Evolutionary conservation across 148 eudicot genomes (phyloP).

Genomic region (Silene conica): DNA sequence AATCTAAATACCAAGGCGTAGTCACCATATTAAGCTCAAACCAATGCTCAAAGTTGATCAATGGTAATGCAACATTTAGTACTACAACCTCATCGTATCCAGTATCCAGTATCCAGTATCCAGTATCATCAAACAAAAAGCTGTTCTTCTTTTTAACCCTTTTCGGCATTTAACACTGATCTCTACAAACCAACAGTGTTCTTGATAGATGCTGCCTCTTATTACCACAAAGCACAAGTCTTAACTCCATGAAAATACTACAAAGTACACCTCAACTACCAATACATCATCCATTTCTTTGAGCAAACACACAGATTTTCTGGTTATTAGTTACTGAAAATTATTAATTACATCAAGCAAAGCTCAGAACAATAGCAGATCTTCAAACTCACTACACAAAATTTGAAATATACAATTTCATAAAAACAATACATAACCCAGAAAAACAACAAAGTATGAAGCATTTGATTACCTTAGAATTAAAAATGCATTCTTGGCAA

Average conservation of each 20-base stretch:
- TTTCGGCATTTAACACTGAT: neutral
- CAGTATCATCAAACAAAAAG: neutral
- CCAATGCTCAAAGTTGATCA: neutral
- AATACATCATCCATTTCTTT: neutral
- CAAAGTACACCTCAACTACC: neutral
- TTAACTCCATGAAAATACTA: neutral
- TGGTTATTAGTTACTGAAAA: neutral
- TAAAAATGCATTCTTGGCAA: conserved; percentile 14
- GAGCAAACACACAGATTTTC: neutral
- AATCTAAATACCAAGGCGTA: neutral
- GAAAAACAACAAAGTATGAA: no score
- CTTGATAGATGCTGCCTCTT: neutral
- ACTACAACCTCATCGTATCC: neutral
- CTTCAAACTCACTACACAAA: neutral
- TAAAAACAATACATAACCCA: no score
- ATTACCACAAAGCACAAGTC: neutral
- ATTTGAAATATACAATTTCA: no score
- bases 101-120: no score
- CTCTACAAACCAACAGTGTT: neutral
- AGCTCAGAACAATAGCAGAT: neutral
- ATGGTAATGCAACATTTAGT: neutral
- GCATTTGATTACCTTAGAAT: conserved; percentile 18
- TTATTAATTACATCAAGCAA: conserved; percentile 3
- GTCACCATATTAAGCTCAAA: neutral
- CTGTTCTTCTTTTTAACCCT: neutral